Percentiles rank a stretch among this genome's conserved stretches.
phyloP scores from a whole-genome alignment of 495 filamentous ascomycete genomes.

The Cercophora sp. region DNA sequence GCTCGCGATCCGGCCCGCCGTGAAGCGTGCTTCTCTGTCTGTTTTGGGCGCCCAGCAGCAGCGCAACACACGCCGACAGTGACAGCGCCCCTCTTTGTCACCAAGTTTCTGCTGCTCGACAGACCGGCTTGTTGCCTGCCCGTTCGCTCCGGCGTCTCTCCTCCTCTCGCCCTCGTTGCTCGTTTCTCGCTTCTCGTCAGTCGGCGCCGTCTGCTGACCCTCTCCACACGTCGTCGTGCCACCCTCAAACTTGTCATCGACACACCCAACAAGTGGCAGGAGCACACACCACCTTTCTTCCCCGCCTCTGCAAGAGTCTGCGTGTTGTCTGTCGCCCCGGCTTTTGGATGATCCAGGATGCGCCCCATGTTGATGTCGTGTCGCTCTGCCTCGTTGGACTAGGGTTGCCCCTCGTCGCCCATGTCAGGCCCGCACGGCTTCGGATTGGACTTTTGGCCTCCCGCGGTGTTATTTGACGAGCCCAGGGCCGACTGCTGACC shows the following conservation, averaged over 20 bases:
- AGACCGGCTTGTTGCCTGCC: too few species aligned
- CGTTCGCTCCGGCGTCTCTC: too few species aligned
- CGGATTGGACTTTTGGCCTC: not conserved
- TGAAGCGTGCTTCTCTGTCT: too few species aligned
- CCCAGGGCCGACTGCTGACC: not conserved
- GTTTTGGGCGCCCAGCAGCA: too few species aligned
- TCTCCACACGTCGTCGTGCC: not conserved
- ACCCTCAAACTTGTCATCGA: not conserved
- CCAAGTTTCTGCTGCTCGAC: too few species aligned
- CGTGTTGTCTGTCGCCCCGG: too few species aligned
- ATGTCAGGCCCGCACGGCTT: not conserved
- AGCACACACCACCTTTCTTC: not conserved
- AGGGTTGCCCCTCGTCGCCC: conserved; percentile 2
- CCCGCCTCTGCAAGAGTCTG: not conserved
- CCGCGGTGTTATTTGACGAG: not conserved
- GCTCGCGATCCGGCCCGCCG: too few species aligned
- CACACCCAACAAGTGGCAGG: not conserved
- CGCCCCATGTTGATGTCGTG: conserved; percentile 11
- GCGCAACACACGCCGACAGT: too few species aligned
- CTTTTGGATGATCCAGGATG: conserved; percentile 6
- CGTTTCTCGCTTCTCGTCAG: not conserved
- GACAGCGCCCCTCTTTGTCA: too few species aligned
- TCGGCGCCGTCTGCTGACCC: conserved; percentile 4
- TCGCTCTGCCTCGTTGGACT: conserved; percentile 15
- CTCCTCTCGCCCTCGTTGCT: too few species aligned